A percentile compares a stretch with the other conserved stretches of the same genome.
Conservation (phyloP, 257 asterid species). For the Ilex asprella region DNA sequence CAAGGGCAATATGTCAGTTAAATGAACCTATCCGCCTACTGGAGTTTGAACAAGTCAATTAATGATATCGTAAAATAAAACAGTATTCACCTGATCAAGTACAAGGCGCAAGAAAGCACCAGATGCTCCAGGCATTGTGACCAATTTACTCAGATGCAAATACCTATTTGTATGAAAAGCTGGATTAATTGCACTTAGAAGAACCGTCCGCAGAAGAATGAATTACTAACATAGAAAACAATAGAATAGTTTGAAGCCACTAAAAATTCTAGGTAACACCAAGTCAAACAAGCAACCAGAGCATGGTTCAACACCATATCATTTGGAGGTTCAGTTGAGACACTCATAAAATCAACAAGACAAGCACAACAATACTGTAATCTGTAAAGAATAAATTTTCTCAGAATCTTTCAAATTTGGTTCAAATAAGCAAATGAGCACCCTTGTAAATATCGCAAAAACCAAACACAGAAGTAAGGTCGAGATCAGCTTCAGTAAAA, state of each 20-base stretch:
- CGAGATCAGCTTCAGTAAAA: not conserved
- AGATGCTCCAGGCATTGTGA: conserved; percentile 52
- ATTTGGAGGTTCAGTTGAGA: no score
- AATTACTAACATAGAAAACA: not conserved
- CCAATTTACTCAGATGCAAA: conserved; percentile 63
- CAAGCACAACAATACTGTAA: no score
- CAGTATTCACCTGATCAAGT: conserved; percentile 67
- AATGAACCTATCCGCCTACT: not conserved
- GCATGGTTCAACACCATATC: no score
- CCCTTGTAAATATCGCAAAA: no score
- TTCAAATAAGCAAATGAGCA: no score
- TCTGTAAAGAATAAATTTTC: no score
- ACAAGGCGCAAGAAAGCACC: conserved; percentile 68
- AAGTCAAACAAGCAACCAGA: not conserved
- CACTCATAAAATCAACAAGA: no score
- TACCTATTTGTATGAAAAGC: conserved; percentile 39
- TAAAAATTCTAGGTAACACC: not conserved
- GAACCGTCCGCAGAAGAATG: not conserved
- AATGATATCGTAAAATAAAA: conserved; percentile 3
- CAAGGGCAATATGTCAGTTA: not conserved
- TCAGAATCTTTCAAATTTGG: no score
- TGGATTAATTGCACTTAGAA: not conserved
- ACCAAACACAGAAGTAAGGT: not conserved
- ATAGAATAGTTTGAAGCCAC: not conserved
- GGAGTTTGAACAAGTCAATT: not conserved